These are phyloP conservation scores for Quercus berberidifolia DNA, from an alignment of 306 rosid genomes.

Conservation along the genomic window DNA sequence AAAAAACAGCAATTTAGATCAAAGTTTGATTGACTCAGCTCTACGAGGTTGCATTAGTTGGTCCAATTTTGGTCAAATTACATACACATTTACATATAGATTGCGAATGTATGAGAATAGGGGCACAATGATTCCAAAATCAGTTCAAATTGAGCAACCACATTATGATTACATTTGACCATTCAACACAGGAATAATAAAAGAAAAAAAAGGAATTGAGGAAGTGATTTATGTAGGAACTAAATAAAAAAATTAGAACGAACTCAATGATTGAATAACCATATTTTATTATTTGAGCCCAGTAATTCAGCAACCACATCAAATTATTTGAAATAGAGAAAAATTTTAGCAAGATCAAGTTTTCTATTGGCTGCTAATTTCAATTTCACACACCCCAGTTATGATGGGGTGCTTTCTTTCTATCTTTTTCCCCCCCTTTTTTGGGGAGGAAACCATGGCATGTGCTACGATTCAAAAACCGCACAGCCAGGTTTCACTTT, in stretches of 20 bases:
- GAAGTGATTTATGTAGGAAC: no score
- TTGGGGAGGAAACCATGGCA: neutral
- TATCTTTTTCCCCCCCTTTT: no score
- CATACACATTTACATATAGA: neutral
- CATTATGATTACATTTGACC: slow-evolving; percentile 2
- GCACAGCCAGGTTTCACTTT: neutral
- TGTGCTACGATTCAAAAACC: neutral
- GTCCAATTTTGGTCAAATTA: neutral
- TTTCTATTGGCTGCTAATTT: no score
- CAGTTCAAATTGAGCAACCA: neutral
- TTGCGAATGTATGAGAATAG: neutral
- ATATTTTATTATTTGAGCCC: no score
- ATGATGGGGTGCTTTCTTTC: no score
- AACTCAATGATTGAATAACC: no score
- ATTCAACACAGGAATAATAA: slow-evolving; percentile 3
- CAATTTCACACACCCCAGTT: no score
- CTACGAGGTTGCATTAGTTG: neutral
- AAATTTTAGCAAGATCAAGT: neutral
- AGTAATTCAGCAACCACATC: no score
- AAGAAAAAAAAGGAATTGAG: neutral
- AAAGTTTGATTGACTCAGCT: neutral
- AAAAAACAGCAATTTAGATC: neutral
- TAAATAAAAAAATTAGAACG: no score
- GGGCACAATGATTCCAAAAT: neutral
- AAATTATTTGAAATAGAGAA: neutral